These are phyloP conservation scores for Malassezia sp. DNA, from an alignment of 1,284 basidiomycete species.

Conservation along the genomic window DNA sequence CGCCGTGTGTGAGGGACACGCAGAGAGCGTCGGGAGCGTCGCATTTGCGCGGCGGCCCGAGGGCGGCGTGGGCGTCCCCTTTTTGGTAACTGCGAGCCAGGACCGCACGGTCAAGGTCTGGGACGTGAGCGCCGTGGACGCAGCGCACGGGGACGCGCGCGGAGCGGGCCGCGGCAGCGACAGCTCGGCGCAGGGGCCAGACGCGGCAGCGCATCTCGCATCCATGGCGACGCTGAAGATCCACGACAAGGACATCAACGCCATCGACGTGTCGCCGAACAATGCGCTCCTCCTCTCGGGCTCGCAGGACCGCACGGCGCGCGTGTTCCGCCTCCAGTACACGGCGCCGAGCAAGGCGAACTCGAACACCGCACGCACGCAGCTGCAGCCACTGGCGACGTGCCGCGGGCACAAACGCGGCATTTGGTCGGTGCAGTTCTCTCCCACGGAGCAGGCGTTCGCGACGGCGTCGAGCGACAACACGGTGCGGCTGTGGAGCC, in stretches of 20 bases:
- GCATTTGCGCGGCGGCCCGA: slow-evolving; percentile 52
- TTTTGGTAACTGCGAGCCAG: slow-evolving; percentile 76
- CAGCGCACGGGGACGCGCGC: too few relatives aligned
- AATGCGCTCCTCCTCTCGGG: slow-evolving; percentile 79
- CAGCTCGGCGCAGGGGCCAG: too few relatives aligned
- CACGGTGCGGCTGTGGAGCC: slow-evolving; percentile 81
- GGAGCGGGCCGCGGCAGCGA: too few relatives aligned
- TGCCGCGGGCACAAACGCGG: slow-evolving; percentile 94
- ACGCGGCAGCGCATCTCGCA: slow-evolving; percentile 50
- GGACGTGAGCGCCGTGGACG: slow-evolving; percentile 55
- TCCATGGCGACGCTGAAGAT: slow-evolving; percentile 80
- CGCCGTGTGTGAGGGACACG: slow-evolving; percentile 80
- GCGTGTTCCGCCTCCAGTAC: slow-evolving; percentile 71
- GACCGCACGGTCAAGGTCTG: slow-evolving; percentile 98
- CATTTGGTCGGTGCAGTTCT: slow-evolving; percentile 87
- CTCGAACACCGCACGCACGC: slow-evolving; percentile 50
- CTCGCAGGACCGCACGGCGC: slow-evolving; percentile 89
- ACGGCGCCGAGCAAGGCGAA: slow-evolving; percentile 40
- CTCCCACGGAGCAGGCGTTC: slow-evolving; percentile 66
- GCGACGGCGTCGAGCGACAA: slow-evolving; percentile 91
- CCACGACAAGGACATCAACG: slow-evolving; percentile 98
- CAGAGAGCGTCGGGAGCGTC: slow-evolving; percentile 84
- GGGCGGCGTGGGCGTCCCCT: slow-evolving; percentile 18
- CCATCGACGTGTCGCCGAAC: slow-evolving; percentile 83
- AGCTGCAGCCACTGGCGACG: slow-evolving; percentile 57